Evolutionary conservation across 805 yeast species (phyloP).

Genomic region (Candida odintsovae): DNA sequence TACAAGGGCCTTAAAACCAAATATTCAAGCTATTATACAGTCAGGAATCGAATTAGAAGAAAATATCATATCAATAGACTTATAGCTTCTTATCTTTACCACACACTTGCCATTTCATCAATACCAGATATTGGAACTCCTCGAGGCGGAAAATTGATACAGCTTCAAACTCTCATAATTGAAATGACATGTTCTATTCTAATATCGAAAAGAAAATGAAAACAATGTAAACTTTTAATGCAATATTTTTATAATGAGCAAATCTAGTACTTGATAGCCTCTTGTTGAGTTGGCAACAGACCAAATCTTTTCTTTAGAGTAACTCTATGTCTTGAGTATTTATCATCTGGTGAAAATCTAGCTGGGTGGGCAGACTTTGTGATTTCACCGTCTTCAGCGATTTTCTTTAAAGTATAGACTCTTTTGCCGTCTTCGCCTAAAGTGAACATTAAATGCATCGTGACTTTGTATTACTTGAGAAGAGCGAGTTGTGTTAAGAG

Average conservation of each 20-base stretch:
- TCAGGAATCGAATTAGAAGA: no score
- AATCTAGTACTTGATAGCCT: slow-evolving; percentile 9
- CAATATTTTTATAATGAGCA: background rate
- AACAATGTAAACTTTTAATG: background rate
- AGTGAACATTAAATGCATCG: slow-evolving; percentile 99
- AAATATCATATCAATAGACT: no score
- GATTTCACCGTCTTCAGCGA: slow-evolving; percentile 81
- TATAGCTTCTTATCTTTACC: no score
- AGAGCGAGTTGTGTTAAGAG: no score
- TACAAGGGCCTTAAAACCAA: no score
- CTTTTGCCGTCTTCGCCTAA: slow-evolving; percentile 93
- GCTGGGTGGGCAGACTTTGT: slow-evolving; percentile 99
- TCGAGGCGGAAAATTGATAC: no score
- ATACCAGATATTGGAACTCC: no score
- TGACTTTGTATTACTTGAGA: slow-evolving; percentile 76
- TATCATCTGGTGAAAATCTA: slow-evolving; percentile 98
- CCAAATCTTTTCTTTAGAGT: slow-evolving; percentile 93
- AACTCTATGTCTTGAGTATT: slow-evolving; percentile 98
- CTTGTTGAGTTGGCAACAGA: slow-evolving; percentile 77
- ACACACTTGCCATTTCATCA: no score
- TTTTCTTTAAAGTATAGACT: slow-evolving; percentile 83
- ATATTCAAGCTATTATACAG: no score
- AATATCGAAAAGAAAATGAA: background rate
- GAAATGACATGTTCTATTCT: no score
- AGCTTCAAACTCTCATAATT: no score